Evolutionary conservation across 768 basidiomycete genomes (phyloP).

Genomic region (Pisolithus sp.): DNA sequence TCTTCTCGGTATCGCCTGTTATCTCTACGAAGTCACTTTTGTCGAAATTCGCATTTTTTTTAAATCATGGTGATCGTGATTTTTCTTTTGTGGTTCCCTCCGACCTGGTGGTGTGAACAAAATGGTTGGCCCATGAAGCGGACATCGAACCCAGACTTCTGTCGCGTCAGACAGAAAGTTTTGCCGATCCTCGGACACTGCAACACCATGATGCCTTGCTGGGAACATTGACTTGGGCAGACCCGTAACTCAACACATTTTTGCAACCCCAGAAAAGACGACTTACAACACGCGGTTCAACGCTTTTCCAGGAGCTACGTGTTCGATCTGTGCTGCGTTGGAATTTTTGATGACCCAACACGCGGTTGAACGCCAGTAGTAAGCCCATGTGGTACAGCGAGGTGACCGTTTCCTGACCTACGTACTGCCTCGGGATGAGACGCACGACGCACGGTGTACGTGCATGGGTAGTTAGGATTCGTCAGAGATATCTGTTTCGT

Average conservation of each 20-base stretch:
- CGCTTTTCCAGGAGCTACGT: neutral
- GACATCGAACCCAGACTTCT: neutral
- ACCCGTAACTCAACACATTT: neutral
- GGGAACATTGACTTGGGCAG: neutral
- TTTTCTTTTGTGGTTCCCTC: slow-evolving; percentile 5
- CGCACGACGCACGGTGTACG: too few species aligned
- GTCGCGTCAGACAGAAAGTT: neutral
- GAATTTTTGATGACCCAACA: neutral
- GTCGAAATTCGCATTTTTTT: slow-evolving; percentile 9
- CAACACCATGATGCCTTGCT: neutral
- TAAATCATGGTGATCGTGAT: slow-evolving; percentile 10
- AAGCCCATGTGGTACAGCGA: neutral
- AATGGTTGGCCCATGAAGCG: neutral
- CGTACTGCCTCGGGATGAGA: too few species aligned
- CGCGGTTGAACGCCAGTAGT: neutral
- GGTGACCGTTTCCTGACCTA: too few species aligned
- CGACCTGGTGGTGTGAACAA: neutral
- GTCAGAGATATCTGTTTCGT: too few species aligned
- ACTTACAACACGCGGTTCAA: neutral
- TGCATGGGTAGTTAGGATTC: too few species aligned
- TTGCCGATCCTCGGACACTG: neutral
- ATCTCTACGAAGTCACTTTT: slow-evolving; percentile 29
- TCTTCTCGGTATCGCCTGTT: too few species aligned
- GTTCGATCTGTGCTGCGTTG: neutral
- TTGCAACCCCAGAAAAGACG: neutral